Conservation (phyloP, 257 asterid genomes). For the Gentiana dahurica region DNA sequence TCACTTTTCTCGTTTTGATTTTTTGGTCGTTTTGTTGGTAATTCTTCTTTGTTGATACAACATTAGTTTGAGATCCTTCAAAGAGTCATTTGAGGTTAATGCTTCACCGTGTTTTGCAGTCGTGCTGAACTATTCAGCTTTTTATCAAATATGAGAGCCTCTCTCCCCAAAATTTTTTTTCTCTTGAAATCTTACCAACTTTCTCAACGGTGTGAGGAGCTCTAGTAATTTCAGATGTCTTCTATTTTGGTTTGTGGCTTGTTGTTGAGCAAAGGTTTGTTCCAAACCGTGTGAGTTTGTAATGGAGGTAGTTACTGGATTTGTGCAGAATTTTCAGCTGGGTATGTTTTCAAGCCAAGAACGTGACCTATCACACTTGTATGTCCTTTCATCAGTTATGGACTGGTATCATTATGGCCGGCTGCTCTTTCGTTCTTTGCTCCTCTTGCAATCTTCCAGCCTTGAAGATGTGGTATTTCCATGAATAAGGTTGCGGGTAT, state of each 20-base stretch:
- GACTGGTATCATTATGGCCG: constrained; percentile 36
- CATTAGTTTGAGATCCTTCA: constrained; percentile 41
- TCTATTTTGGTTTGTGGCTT: constrained; percentile 9
- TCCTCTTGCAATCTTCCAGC: constrained; percentile 17
- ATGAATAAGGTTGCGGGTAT: constrained; percentile 48
- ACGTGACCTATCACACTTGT: constrained; percentile 15
- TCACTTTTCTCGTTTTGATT: constrained; percentile 15
- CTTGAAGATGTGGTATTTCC: constrained; percentile 18
- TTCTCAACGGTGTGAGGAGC: constrained; percentile 12
- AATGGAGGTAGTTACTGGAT: constrained; percentile 4
- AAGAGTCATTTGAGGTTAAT: constrained; percentile 34
- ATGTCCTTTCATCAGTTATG: constrained; percentile 6
- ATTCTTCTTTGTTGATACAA: constrained; percentile 30
- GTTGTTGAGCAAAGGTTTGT: constrained; percentile 33
- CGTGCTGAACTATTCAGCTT: neutral
- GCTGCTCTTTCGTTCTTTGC: constrained; percentile 15
- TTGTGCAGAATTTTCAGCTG: constrained; percentile 23
- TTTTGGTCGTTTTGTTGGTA: constrained; percentile 19
- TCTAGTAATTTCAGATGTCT: constrained; percentile 1
- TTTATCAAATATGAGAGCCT: neutral
- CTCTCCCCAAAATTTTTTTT: constrained; percentile 7
- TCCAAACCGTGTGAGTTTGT: neutral
- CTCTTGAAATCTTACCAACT: constrained; percentile 8
- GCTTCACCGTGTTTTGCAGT: constrained; percentile 7
- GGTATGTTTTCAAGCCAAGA: constrained; percentile 18